Evolutionary conservation across 495 filamentous ascomycete genomes (phyloP), one percentile per base, ranked within the genome.

Genomic region (Tuber borchii): DNA sequence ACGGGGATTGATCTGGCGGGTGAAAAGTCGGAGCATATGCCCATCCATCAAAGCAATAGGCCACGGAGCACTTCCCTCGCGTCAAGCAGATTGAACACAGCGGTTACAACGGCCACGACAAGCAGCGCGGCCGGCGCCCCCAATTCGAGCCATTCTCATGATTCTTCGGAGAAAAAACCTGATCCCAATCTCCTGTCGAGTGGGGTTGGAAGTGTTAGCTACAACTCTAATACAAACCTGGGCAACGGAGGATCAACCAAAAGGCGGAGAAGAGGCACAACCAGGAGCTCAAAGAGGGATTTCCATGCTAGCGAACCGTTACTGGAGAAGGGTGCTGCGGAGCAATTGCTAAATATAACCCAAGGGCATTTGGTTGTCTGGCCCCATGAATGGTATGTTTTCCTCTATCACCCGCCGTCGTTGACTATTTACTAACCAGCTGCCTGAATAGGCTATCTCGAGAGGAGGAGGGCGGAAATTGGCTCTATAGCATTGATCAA

Each of bases 401-500:
- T 48, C 17, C 16, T 16, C 10, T 17, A 65, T 31, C 56, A 65
- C 26, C 56, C 6, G 31, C 22, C 20, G 19, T 10, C 19, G 42
- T 70, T 75, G 17, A 75, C n/a, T 51, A 10, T 65, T 65, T 31
- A 16, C 56, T 65, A 42, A 71, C 31, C 45, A n/a, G 39, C 43
- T 51, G 2, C n/a, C 10, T n/a, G 48, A 56, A 56, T 20, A 75
- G 73, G 78, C 88, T 99, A 70, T 88, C 88, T 73, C 91, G 90
- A 79, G 96, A 97, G 85, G 95, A 97, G 85, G 89, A 90, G 79
- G 93, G 91, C 77, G 93, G 93, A 56, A 97, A 97, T 83, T 99
- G 96, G 96, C 89, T 98, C 70, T 98, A 97, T 84, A 93, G 93
- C 84, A 91, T 97, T 70, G 95, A 99, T 84, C 91, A 95, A 82